These are phyloP conservation scores for Leccinum boreale DNA, from an alignment of 768 basidiomycete genomes.

Conservation along the genomic window DNA sequence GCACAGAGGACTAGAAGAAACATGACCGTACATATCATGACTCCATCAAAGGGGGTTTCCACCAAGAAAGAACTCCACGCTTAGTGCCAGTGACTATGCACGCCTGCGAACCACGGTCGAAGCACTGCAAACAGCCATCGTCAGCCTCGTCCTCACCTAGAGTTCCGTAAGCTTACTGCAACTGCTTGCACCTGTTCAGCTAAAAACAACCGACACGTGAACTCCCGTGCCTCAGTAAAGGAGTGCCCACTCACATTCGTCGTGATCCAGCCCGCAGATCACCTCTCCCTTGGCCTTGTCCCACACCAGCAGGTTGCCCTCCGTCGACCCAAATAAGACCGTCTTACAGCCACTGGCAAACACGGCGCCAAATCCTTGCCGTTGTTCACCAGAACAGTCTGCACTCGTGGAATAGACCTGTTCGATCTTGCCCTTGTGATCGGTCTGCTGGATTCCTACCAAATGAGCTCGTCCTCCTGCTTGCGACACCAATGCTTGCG, in stretches of 20 bases:
- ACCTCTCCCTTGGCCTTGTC: constrained; percentile 51
- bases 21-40: constrained; percentile 27
- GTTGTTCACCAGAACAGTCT: constrained; percentile 27
- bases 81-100: constrained; percentile 57
- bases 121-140: constrained; percentile 34
- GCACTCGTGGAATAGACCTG: constrained; percentile 48
- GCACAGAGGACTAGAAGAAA: not conserved
- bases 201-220: constrained; percentile 14
- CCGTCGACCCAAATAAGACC: constrained; percentile 54
- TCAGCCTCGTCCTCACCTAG: constrained; percentile 24
- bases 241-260: constrained; percentile 43
- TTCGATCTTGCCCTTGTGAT: constrained; percentile 51
- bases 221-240: not conserved
- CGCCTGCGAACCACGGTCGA: constrained; percentile 38
- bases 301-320: constrained; percentile 60
- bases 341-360: constrained; percentile 52
- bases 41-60: constrained; percentile 36
- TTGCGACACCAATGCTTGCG: constrained; percentile 53
- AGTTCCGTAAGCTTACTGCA: constrained; percentile 26
- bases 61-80: constrained; percentile 55
- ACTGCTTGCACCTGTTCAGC: constrained; percentile 34
- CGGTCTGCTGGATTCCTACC: constrained; percentile 47
- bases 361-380: constrained; percentile 43
- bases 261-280: constrained; percentile 59
- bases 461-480: constrained; percentile 48